Conservation (phyloP, 148 eudicot genomes). For the Linanthus parryae region DNA sequence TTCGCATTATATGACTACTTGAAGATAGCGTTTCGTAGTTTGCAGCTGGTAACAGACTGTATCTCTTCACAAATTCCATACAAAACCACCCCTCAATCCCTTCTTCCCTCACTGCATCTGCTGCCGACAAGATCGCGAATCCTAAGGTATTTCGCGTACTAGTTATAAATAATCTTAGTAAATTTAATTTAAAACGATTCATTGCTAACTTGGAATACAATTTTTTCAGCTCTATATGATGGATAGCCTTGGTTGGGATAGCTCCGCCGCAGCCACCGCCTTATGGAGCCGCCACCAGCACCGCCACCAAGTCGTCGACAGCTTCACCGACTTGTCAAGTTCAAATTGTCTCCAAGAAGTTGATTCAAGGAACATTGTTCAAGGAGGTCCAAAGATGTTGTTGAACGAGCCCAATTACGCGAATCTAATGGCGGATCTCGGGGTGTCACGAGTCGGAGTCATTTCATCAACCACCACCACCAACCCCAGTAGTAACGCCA, state of each 20-base stretch:
- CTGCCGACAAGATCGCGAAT: conserved; percentile 7
- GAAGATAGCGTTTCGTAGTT: too few species aligned
- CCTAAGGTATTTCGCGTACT: background rate
- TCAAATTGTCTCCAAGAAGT: conserved; percentile 2
- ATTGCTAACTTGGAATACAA: background rate
- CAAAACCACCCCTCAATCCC: too few species aligned
- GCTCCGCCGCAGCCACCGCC: conserved; percentile 8
- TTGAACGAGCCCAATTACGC: conserved; percentile 1
- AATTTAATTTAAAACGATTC: background rate
- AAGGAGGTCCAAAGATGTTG: background rate
- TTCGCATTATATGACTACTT: conserved; percentile 16
- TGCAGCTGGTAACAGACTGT: conserved; percentile 21
- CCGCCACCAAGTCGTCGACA: conserved; percentile 3
- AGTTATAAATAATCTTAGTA: conserved; percentile 12
- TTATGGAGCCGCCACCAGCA: conserved; percentile 22
- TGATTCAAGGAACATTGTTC: conserved; percentile 5
- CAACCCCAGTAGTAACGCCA: too few species aligned
- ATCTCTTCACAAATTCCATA: conserved; percentile 13
- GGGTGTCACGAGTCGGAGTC: conserved; percentile 35
- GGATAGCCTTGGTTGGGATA: conserved; percentile 30
- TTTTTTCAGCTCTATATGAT: conserved; percentile 2
- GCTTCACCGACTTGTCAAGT: background rate
- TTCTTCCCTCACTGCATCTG: conserved; percentile 4
- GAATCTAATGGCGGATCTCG: conserved; percentile 4
- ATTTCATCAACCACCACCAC: conserved; percentile 23